phyloP scores from a whole-genome alignment of 352 stramenopile genomes.

The Phytophthora hybrid region DNA sequence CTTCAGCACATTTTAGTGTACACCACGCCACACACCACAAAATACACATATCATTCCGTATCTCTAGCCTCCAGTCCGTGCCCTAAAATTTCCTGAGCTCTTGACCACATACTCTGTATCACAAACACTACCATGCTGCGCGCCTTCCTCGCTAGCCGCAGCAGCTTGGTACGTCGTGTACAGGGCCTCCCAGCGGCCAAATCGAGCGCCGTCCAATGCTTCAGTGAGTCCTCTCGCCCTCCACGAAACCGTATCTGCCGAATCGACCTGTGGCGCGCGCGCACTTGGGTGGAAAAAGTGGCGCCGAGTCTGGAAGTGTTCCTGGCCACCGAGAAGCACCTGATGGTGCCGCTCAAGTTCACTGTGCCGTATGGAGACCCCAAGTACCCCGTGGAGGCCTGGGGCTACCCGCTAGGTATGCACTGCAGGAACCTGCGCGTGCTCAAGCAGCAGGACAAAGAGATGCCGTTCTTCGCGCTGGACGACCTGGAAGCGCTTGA shows the following conservation, averaged over 20 bases:
- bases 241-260: background rate
- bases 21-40: conserved; percentile 13
- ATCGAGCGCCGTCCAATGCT: conserved; percentile 1
- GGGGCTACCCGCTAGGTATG: conserved; percentile 47
- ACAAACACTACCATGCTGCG: conserved; percentile 23
- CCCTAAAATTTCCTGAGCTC: conserved; percentile 11
- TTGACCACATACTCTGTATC: conserved; percentile 19
- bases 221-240: conserved; percentile 7
- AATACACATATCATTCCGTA: conserved; percentile 2
- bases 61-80: conserved; percentile 20
- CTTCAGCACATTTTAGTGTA: background rate
- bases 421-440: conserved; percentile 35
- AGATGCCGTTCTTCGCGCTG: conserved; percentile 32
- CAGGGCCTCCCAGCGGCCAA: background rate
- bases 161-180: conserved; percentile 11
- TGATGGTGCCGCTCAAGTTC: conserved; percentile 50
- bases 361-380: conserved; percentile 40
- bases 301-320: conserved; percentile 43
- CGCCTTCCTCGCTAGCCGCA: conserved; percentile 17
- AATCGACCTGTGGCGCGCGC: conserved; percentile 28
- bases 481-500: conserved; percentile 41
- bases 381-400: conserved; percentile 43
- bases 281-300: conserved; percentile 32
- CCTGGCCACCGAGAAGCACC: conserved; percentile 40
- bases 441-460: conserved; percentile 24